Conservation (phyloP, 352 stramenopile species). For the Phytopythium boreale region DNA sequence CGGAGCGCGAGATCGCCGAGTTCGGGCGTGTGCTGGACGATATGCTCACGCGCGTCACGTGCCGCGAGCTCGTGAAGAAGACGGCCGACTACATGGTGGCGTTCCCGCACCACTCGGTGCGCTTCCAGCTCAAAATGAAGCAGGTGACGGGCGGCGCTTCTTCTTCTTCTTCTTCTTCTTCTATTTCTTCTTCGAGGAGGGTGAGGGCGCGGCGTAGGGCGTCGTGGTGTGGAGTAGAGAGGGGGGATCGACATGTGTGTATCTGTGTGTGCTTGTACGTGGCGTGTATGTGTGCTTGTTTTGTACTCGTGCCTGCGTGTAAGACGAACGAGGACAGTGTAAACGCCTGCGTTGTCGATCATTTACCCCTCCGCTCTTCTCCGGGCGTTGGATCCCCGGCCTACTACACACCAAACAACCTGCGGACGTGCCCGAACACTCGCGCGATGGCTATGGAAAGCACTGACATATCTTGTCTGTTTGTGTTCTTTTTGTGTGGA, state of each 20-base stretch:
- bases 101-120: slow-evolving; percentile 67
- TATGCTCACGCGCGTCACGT: slow-evolving; percentile 65
- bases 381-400: background rate
- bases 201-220: background rate
- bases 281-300: background rate
- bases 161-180: too few species aligned
- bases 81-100: slow-evolving; percentile 72
- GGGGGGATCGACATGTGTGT: background rate
- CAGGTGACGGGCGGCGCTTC: slow-evolving; percentile 38
- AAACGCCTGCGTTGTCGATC: slow-evolving; percentile 1
- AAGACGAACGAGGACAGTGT: slow-evolving; percentile 1
- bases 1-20: slow-evolving; percentile 71
- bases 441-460: background rate
- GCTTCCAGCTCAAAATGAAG: slow-evolving; percentile 89
- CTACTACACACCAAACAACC: background rate
- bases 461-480: background rate
- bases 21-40: slow-evolving; percentile 72
- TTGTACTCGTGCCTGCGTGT: background rate
- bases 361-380: too few species aligned
- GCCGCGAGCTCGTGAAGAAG: slow-evolving; percentile 67
- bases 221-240: background rate
- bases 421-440: background rate
- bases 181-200: too few species aligned
- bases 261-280: background rate
- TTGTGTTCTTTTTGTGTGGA: background rate